Percentiles rank a stretch among this genome's conserved stretches.
phyloP scores from a whole-genome alignment of 2,329 filamentous ascomycete genomes.

The Penicillium crustosum region DNA sequence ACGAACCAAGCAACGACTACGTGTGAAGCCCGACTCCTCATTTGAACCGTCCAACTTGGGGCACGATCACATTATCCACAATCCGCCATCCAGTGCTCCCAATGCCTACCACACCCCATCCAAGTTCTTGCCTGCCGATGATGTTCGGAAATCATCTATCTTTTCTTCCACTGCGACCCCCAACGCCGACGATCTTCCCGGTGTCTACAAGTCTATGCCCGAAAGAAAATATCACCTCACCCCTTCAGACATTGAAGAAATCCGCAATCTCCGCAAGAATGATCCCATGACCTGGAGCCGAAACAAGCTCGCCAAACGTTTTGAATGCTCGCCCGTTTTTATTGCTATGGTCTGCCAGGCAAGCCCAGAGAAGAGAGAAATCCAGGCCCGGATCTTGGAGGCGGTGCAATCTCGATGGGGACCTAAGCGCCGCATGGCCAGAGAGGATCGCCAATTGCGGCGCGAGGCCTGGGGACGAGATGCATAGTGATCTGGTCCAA shows the following conservation, averaged over 20 bases:
- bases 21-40: slow-evolving; percentile 54
- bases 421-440: slow-evolving; percentile 56
- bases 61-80: slow-evolving; percentile 62
- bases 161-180: slow-evolving; percentile 21
- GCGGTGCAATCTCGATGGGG: slow-evolving; percentile 62
- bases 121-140: slow-evolving; percentile 62
- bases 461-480: slow-evolving; percentile 62
- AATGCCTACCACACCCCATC: slow-evolving; percentile 64
- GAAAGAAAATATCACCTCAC: slow-evolving; percentile 64
- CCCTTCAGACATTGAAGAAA: slow-evolving; percentile 58
- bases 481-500: slow-evolving; percentile 37
- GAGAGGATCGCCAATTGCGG: slow-evolving; percentile 60
- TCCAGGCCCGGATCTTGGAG: slow-evolving; percentile 51
- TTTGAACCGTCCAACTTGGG: slow-evolving; percentile 44
- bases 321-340: slow-evolving; percentile 63
- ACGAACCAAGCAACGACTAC: slow-evolving; percentile 52
- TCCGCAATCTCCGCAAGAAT: slow-evolving; percentile 53
- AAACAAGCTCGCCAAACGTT: slow-evolving; percentile 60
- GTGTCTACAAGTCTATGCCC: slow-evolving; percentile 51
- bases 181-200: slow-evolving; percentile 42
- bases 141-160: slow-evolving; percentile 52
- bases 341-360: slow-evolving; percentile 60
- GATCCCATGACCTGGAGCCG: slow-evolving; percentile 62
- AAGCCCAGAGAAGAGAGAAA: slow-evolving; percentile 49
- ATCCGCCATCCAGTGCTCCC: slow-evolving; percentile 64